Base-by-base conservation (phyloP, 2,329 filamentous ascomycete genomes). In the Hymenoscyphus infarciens region DNA sequence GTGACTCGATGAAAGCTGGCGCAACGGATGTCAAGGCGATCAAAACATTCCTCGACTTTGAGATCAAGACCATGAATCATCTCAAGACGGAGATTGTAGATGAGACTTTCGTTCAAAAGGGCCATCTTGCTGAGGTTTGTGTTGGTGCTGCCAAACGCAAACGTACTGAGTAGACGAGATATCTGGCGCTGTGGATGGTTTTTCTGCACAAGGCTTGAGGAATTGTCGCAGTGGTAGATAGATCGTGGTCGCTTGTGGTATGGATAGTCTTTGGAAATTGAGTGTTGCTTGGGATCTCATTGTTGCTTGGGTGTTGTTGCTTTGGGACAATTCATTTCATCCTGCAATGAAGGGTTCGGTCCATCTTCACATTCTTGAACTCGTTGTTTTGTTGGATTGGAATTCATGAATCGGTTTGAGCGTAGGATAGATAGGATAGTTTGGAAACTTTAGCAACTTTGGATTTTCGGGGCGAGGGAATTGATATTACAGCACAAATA, bases 11-110 rank as follows among this genome's bases (percentile, higher is more conserved):
- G 64, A 75, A 75, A 64, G 69, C 65, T 19, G 74, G 74, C 56
- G 61, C 76, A 15, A 70, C 68, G 3, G 72, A 76, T 57, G 73
- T 75, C 56, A 71, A 67, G 25, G 61, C 69, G 13, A 75, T 77
- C 66, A 77, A 74, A 54, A 55, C 64, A 6, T 75, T 76, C 62
- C 63, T 78, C 1, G 72, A 77, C 29, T 74, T 74, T 25, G 75
- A 74, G 67, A 70, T 77, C 59, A 67, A 68, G 27, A 65, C 69
- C 38, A 54, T 74, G 4, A 60, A 61, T 15, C 71, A 72, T 61
- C 66, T 74, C 16, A 71, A 72, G 56, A 63, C 66, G 4, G 74
- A 77, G 61, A 73, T 75, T 61, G 70, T 74, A 53, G 71, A 75
- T 39, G 71, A 74, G 59, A 61, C 65, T 19, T 62, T 70, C 45